phyloP scores from a whole-genome alignment of 495 filamentous ascomycete species.

The Penicillium taxi region DNA sequence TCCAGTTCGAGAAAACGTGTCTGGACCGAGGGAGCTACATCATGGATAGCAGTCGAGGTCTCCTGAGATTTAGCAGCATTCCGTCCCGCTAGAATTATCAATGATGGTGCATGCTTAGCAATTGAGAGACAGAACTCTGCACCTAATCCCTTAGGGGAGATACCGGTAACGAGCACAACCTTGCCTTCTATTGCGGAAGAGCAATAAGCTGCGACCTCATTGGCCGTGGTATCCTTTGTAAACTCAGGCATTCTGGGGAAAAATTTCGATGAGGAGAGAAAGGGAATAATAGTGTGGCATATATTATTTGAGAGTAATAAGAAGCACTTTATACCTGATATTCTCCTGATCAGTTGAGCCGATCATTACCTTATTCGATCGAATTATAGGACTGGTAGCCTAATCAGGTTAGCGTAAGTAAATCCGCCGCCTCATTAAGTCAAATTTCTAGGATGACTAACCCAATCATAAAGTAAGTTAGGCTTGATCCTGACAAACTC shows the following conservation, averaged over 20 bases:
- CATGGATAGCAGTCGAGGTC: slow-evolving; percentile 28
- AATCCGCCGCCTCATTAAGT: not conserved
- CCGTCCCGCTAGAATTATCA: slow-evolving; percentile 50
- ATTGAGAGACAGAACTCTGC: slow-evolving; percentile 39
- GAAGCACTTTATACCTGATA: too few relatives aligned
- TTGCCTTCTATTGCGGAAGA: slow-evolving; percentile 6
- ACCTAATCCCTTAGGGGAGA: slow-evolving; percentile 40
- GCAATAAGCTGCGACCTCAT: slow-evolving; percentile 6
- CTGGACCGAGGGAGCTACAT: slow-evolving; percentile 18
- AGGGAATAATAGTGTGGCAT: too few relatives aligned
- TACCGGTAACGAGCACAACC: slow-evolving; percentile 42
- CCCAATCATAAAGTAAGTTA: too few relatives aligned
- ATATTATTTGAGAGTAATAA: too few relatives aligned
- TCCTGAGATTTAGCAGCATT: slow-evolving; percentile 28
- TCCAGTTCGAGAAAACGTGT: slow-evolving; percentile 35
- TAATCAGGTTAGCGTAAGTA: not conserved
- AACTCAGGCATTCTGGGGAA: slow-evolving; percentile 5
- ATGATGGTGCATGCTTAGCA: slow-evolving; percentile 40
- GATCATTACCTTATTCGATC: slow-evolving; percentile 3
- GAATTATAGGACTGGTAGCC: slow-evolving; percentile 2
- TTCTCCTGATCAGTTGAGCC: too few relatives aligned
- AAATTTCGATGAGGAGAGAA: too few relatives aligned
- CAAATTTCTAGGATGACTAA: too few relatives aligned
- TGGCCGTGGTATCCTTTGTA: slow-evolving; percentile 4
- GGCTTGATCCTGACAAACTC: not conserved